Conservation (phyloP, 2,329 filamentous ascomycete genomes). For the Didymosphaeria variabile region DNA sequence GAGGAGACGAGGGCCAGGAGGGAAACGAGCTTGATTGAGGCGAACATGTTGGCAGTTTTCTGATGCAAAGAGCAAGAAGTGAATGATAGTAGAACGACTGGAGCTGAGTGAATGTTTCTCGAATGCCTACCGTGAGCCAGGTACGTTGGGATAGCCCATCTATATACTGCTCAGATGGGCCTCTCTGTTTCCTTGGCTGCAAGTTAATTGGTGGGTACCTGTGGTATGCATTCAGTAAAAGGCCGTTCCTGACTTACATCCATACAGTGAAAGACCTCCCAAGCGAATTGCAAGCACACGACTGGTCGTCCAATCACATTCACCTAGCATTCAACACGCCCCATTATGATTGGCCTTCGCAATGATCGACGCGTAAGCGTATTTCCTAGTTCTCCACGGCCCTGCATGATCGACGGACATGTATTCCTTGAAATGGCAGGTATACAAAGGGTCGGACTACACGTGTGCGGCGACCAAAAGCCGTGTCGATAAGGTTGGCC, state of each 20-base stretch:
- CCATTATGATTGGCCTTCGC: constrained; percentile 4
- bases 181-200: background rate
- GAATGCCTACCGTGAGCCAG: constrained; percentile 9
- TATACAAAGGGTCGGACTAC: constrained; percentile 5
- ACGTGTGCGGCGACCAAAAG: constrained; percentile 6
- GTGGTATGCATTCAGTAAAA: constrained; percentile 9
- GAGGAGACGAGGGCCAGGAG: constrained; percentile 8
- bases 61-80: constrained; percentile 2
- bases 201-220: constrained; percentile 6
- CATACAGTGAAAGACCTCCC: background rate
- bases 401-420: constrained; percentile 11
- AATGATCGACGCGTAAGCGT: constrained; percentile 14
- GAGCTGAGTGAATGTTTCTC: constrained; percentile 2
- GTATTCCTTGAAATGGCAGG: constrained; percentile 11
- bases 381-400: background rate
- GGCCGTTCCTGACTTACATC: constrained; percentile 2
- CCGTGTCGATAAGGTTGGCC: constrained; percentile 15
- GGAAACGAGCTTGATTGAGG: constrained; percentile 9
- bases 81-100: constrained; percentile 9
- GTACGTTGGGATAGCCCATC: constrained; percentile 2
- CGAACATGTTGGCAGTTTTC: constrained; percentile 6
- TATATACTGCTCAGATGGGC: constrained; percentile 10
- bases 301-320: background rate
- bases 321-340: constrained; percentile 2
- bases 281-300: background rate